Evolutionary conservation across 2,329 filamentous ascomycete genomes (phyloP).

Genomic region (Talaromyces sp.): DNA sequence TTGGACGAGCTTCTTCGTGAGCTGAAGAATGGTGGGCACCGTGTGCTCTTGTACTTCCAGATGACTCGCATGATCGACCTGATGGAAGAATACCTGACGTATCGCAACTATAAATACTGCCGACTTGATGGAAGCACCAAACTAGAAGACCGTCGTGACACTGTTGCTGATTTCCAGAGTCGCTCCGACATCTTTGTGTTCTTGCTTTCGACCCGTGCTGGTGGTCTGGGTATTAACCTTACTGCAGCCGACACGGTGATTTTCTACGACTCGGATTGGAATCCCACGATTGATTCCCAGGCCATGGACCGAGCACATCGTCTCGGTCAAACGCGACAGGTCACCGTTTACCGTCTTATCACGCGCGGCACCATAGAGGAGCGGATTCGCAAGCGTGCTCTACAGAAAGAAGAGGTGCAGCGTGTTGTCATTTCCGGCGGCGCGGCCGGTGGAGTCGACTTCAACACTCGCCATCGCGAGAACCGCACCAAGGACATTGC

Average conservation of each 20-base stretch:
- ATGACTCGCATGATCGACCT: constrained; percentile 99
- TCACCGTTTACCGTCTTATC: constrained; percentile 96
- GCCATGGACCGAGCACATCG: constrained; percentile 99
- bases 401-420: constrained; percentile 98
- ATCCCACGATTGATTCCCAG: constrained; percentile 96
- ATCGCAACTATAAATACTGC: constrained; percentile 98
- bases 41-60: constrained; percentile 97
- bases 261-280: constrained; percentile 99
- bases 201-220: constrained; percentile 88
- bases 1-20: constrained; percentile 81
- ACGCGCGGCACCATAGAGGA: constrained; percentile 96
- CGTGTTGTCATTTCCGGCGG: constrained; percentile 93
- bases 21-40: constrained; percentile 87
- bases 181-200: constrained; percentile 95
- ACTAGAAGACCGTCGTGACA: constrained; percentile 92
- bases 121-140: constrained; percentile 95
- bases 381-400: constrained; percentile 89
- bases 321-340: constrained; percentile 90
- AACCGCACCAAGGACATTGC: constrained; percentile 97
- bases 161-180: constrained; percentile 93
- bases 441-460: constrained; percentile 78
- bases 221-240: constrained; percentile 96
- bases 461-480: constrained; percentile 86
- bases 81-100: constrained; percentile 98
- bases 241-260: constrained; percentile 97